phyloP scores from a whole-genome alignment of 805 yeast species.

The Candida schatavii region DNA sequence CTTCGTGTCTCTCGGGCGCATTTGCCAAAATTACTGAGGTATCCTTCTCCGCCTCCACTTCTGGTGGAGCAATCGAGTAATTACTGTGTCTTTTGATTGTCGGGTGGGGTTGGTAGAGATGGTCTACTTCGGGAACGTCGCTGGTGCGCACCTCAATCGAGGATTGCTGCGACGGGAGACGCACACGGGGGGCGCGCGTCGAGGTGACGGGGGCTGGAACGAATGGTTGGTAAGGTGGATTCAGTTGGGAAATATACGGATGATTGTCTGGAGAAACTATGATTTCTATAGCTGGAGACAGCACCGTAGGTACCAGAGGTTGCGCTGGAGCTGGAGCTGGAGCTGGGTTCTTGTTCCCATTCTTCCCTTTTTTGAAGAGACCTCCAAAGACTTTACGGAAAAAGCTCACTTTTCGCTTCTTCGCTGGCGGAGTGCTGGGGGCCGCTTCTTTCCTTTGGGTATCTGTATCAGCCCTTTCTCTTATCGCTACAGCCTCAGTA shows the following conservation, averaged over 20 bases:
- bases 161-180: neutral
- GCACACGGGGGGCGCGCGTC: neutral
- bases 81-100: conserved; percentile 1
- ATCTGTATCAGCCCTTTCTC: neutral
- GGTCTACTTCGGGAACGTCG: conserved; percentile 3
- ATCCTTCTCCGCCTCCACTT: neutral
- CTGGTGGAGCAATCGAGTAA: neutral
- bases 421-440: neutral
- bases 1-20: neutral
- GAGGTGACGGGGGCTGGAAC: neutral
- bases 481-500: too few relatives aligned
- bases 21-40: neutral
- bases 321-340: too few relatives aligned
- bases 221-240: neutral
- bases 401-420: conserved; percentile 2
- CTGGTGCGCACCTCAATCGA: neutral
- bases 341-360: neutral
- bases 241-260: neutral
- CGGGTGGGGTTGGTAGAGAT: conserved; percentile 5
- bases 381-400: conserved; percentile 1
- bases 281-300: neutral
- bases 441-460: neutral
- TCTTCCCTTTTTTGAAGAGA: neutral
- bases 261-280: neutral
- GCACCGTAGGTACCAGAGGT: neutral